Evolutionary conservation across 192 early-diverging fungal species (phyloP).

Genomic region (Ramicandelaber brevisporus): DNA sequence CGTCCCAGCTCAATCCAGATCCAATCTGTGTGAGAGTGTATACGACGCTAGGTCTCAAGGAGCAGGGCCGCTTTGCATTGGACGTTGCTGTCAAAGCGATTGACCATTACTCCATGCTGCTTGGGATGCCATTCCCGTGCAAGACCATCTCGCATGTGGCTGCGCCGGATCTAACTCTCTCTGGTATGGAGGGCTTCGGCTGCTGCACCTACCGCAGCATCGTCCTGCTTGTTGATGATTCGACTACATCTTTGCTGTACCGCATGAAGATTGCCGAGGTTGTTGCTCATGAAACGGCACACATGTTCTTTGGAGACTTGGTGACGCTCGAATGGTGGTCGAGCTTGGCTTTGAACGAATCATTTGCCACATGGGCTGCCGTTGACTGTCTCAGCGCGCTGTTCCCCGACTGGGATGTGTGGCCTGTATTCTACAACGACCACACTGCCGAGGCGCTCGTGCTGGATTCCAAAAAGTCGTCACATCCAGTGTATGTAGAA

Average conservation of each 20-base stretch:
- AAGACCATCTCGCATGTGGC: slow-evolving; percentile 74
- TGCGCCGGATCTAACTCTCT: slow-evolving; percentile 74
- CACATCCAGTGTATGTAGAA: slow-evolving; percentile 79
- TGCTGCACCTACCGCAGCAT: slow-evolving; percentile 73
- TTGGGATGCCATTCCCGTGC: slow-evolving; percentile 68
- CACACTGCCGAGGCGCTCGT: slow-evolving; percentile 48
- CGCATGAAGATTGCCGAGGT: slow-evolving; percentile 71
- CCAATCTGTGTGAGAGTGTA: slow-evolving; percentile 69
- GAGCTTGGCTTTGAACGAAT: slow-evolving; percentile 86
- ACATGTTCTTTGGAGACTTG: slow-evolving; percentile 85
- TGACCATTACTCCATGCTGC: slow-evolving; percentile 67
- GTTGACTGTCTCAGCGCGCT: slow-evolving; percentile 56
- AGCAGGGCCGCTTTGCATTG: slow-evolving; percentile 62
- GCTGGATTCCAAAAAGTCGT: slow-evolving; percentile 59
- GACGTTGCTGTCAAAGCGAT: slow-evolving; percentile 45
- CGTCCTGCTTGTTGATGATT: slow-evolving; percentile 67
- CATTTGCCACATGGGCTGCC: slow-evolving; percentile 91
- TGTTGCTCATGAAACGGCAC: slow-evolving; percentile 72
- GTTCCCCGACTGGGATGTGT: slow-evolving; percentile 87
- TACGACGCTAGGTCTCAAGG: slow-evolving; percentile 46
- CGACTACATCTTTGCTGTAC: slow-evolving; percentile 35
- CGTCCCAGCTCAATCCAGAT: slow-evolving; percentile 31
- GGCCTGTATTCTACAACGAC: slow-evolving; percentile 60
- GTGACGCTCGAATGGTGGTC: slow-evolving; percentile 97
- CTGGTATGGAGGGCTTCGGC: slow-evolving; percentile 96